Conservation (phyloP, 2,329 filamentous ascomycete species). For the Paraphoma sp. region DNA sequence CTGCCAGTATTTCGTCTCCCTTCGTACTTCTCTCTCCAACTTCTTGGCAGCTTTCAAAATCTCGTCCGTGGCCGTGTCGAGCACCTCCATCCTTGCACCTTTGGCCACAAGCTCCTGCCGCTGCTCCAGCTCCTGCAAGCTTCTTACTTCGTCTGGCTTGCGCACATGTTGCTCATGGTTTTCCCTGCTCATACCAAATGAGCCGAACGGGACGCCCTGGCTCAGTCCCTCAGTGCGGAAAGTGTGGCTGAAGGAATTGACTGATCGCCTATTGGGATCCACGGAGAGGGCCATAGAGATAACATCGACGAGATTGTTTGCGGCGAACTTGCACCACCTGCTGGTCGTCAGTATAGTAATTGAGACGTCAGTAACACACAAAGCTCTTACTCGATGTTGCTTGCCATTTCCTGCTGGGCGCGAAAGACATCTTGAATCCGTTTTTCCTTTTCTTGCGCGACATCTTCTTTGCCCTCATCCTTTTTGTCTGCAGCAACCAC, state of each 20-base stretch:
- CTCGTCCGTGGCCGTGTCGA: slow-evolving; percentile 76
- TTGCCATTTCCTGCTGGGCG: slow-evolving; percentile 51
- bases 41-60: slow-evolving; percentile 74
- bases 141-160: slow-evolving; percentile 22
- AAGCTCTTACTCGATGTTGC: slow-evolving; percentile 52
- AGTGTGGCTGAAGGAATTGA: slow-evolving; percentile 34
- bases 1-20: slow-evolving; percentile 88
- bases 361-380: slow-evolving; percentile 51
- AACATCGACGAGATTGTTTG: slow-evolving; percentile 42
- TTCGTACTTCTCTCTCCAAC: slow-evolving; percentile 76
- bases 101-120: slow-evolving; percentile 59
- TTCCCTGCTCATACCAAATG: slow-evolving; percentile 37
- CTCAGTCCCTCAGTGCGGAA: slow-evolving; percentile 32
- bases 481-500: slow-evolving; percentile 52
- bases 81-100: slow-evolving; percentile 80
- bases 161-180: slow-evolving; percentile 24
- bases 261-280: slow-evolving; percentile 33
- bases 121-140: slow-evolving; percentile 42
- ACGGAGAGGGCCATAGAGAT: slow-evolving; percentile 39
- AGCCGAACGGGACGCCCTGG: slow-evolving; percentile 46
- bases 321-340: slow-evolving; percentile 40
- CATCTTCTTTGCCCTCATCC: slow-evolving; percentile 48
- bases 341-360: slow-evolving; percentile 21
- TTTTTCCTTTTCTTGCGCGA: slow-evolving; percentile 43
- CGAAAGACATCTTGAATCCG: slow-evolving; percentile 48